These are phyloP conservation scores for Boletus sp. DNA, from an alignment of 768 basidiomycete genomes.

Conservation along the genomic window DNA sequence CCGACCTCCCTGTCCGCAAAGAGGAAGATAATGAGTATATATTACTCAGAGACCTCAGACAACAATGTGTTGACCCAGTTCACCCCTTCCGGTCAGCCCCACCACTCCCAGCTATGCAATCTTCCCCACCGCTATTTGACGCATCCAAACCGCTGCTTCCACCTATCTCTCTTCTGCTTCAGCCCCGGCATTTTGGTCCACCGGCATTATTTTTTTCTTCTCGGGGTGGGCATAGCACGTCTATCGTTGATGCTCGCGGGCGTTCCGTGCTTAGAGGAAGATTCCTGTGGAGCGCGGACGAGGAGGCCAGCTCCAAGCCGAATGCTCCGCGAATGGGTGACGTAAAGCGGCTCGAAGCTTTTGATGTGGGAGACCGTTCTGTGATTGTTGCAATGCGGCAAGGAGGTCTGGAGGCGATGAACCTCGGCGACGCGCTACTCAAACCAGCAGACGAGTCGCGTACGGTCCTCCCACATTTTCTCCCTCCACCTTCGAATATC, in stretches of 20 bases:
- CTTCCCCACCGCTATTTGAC: conserved; percentile 30
- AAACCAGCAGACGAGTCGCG: conserved; percentile 80
- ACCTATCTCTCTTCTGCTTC: conserved; percentile 73
- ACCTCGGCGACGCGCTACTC: conserved; percentile 74
- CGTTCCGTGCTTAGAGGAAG: conserved; percentile 79
- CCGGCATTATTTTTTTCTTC: conserved; percentile 85
- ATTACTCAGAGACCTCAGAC: conserved; percentile 67
- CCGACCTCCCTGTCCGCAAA: conserved; percentile 74
- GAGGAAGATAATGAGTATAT: conserved; percentile 71
- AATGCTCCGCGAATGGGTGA: conserved; percentile 63
- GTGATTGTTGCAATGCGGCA: conserved; percentile 84
- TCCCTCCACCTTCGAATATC: conserved; percentile 53
- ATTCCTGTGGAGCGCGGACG: conserved; percentile 75
- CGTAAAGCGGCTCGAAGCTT: conserved; percentile 77
- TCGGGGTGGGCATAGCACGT: conserved; percentile 85
- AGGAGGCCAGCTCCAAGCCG: conserved; percentile 39
- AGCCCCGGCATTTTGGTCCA: conserved; percentile 81
- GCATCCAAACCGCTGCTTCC: conserved; percentile 53
- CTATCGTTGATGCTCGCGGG: conserved; percentile 84
- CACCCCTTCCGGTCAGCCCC: conserved; percentile 63
- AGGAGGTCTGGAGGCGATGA: conserved; percentile 79
- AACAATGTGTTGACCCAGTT: conserved; percentile 78
- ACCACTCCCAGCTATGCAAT: conserved; percentile 37
- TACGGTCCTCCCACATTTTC: conserved; percentile 66
- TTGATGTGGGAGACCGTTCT: conserved; percentile 71